Percentiles rank a stretch among this genome's conserved stretches.
Conservation (phyloP, 2,329 filamentous ascomycete genomes). For the Fusarium sp. region DNA sequence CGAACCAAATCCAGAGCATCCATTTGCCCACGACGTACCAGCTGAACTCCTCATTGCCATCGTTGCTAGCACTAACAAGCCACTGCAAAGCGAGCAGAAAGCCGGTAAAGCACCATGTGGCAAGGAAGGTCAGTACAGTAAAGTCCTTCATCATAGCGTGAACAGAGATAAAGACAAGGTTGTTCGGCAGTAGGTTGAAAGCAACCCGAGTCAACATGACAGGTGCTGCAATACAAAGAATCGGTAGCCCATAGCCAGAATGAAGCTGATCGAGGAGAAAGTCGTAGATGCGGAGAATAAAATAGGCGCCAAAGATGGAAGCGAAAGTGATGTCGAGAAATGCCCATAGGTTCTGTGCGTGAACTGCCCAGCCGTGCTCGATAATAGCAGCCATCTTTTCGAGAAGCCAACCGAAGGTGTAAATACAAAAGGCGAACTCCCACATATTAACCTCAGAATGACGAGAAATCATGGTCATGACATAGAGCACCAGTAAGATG, state of each 20-base stretch:
- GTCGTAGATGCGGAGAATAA: constrained; percentile 68
- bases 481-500: constrained; percentile 70
- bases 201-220: constrained; percentile 76
- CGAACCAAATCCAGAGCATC: constrained; percentile 86
- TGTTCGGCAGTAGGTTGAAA: constrained; percentile 78
- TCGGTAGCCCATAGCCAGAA: constrained; percentile 68
- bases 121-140: constrained; percentile 71
- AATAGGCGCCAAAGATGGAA: constrained; percentile 69
- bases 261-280: constrained; percentile 56
- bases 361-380: constrained; percentile 73
- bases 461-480: constrained; percentile 70
- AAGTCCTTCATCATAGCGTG: constrained; percentile 81
- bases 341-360: constrained; percentile 79
- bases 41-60: constrained; percentile 44
- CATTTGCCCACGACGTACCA: constrained; percentile 74
- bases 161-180: constrained; percentile 78
- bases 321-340: constrained; percentile 78
- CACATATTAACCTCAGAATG: constrained; percentile 58
- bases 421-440: constrained; percentile 71
- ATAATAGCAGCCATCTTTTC: constrained; percentile 73
- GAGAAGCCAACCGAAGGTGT: constrained; percentile 73
- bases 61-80: constrained; percentile 56
- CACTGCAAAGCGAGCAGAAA: constrained; percentile 76
- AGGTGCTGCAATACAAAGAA: constrained; percentile 73
- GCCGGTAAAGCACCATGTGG: constrained; percentile 75